Conservation (phyloP, 1,284 basidiomycete genomes). For the Ganoderma sp. region DNA sequence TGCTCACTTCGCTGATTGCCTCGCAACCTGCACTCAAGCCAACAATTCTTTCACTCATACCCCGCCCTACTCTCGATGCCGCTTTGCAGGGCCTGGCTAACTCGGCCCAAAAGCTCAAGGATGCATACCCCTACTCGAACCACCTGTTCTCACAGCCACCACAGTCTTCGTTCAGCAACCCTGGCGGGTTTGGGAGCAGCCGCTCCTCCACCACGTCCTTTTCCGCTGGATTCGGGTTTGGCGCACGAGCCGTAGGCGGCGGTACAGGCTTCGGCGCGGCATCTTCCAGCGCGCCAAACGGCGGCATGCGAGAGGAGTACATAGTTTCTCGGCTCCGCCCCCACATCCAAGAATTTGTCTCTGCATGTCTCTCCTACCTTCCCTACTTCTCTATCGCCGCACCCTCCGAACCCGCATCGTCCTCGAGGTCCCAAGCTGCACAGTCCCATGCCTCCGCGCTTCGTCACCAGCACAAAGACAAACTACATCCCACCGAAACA, state of each 20-base stretch:
- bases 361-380: constrained; percentile 76
- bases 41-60: constrained; percentile 72
- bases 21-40: constrained; percentile 72
- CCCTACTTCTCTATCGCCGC: constrained; percentile 77
- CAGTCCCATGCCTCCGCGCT: constrained; percentile 49
- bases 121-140: constrained; percentile 81
- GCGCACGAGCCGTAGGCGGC: constrained; percentile 38
- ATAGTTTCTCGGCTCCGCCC: constrained; percentile 74
- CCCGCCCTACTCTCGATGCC: constrained; percentile 75
- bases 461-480: constrained; percentile 60
- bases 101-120: constrained; percentile 72
- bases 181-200: constrained; percentile 30
- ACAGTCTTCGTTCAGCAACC: constrained; percentile 35
- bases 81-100: constrained; percentile 70
- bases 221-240: constrained; percentile 57
- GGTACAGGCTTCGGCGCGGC: constrained; percentile 36
- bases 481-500: constrained; percentile 72
- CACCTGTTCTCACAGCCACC: constrained; percentile 45
- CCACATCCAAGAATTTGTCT: constrained; percentile 74
- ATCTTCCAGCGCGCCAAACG: constrained; percentile 42
- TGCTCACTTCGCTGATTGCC: constrained; percentile 68
- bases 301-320: constrained; percentile 76
- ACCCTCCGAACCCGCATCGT: constrained; percentile 34
- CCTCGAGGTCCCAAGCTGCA: constrained; percentile 37
- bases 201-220: constrained; percentile 32